Percentiles rank a stretch among this genome's conserved stretches.
Conservation (phyloP, 768 basidiomycete genomes). For the Sistotremastrum niveocremeum region DNA sequence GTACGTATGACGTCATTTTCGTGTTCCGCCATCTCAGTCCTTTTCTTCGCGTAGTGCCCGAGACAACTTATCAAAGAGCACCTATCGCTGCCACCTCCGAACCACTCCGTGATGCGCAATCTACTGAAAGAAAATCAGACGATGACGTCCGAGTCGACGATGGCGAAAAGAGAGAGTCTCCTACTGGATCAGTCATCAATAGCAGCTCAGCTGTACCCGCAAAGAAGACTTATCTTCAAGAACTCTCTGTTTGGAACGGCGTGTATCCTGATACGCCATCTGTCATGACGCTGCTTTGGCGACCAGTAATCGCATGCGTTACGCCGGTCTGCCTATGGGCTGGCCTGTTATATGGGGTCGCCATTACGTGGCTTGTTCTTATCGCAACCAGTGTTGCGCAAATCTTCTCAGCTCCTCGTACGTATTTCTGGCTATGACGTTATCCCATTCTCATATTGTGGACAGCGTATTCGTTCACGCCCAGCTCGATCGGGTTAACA, state of each 20-base stretch:
- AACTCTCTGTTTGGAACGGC: not conserved
- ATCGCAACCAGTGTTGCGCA: slow-evolving; percentile 9
- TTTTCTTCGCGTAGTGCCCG: not conserved
- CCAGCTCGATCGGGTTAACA: slow-evolving; percentile 4
- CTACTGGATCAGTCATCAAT: not conserved
- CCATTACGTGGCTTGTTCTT: slow-evolving; percentile 13
- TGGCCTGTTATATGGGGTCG: slow-evolving; percentile 7
- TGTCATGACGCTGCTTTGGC: not conserved
- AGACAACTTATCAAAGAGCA: not conserved
- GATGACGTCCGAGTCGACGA: not conserved
- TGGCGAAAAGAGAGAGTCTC: too few relatives aligned
- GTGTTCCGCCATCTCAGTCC: not conserved
- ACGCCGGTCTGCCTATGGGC: slow-evolving; percentile 3
- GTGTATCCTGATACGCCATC: not conserved
- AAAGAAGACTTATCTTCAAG: not conserved
- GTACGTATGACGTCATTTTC: not conserved
- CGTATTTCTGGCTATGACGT: not conserved
- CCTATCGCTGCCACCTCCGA: not conserved
- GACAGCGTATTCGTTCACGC: slow-evolving; percentile 8
- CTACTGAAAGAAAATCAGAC: not conserved
- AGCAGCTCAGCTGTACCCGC: not conserved
- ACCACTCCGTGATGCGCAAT: not conserved
- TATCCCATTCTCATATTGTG: not conserved
- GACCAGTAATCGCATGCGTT: not conserved
- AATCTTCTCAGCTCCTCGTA: slow-evolving; percentile 9